Conservation (phyloP, 345 rosid species). For the Ceriops zippeliana region DNA sequence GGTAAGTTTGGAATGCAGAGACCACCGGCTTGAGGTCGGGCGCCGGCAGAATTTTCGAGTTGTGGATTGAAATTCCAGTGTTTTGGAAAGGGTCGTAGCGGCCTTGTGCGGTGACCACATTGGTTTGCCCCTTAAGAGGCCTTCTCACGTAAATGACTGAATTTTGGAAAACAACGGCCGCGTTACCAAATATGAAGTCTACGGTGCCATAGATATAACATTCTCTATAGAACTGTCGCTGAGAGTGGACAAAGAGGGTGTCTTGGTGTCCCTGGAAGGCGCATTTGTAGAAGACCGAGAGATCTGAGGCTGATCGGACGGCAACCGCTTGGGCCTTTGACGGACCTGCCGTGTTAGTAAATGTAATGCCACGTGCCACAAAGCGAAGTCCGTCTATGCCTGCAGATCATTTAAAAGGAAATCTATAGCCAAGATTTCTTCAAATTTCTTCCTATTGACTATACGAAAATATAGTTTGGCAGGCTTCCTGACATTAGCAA, state of each 20-base stretch:
- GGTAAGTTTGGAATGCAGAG: constrained; percentile 38
- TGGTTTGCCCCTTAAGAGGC: constrained; percentile 62
- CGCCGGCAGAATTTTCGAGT: constrained; percentile 55
- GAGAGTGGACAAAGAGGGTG: constrained; percentile 78
- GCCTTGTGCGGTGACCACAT: constrained; percentile 72
- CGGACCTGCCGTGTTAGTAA: constrained; percentile 72
- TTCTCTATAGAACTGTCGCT: constrained; percentile 71
- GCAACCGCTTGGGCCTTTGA: constrained; percentile 78
- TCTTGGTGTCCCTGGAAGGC: constrained; percentile 79
- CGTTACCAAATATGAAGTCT: constrained; percentile 86
- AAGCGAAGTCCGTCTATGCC: constrained; percentile 73
- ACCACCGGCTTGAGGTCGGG: constrained; percentile 52
- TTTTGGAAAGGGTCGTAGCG: constrained; percentile 68
- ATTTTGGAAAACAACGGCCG: constrained; percentile 76
- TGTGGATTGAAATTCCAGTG: constrained; percentile 73
- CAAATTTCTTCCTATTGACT: not conserved
- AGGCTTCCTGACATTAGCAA: no score
- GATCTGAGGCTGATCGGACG: constrained; percentile 78
- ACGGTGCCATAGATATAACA: constrained; percentile 81
- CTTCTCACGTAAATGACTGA: constrained; percentile 53
- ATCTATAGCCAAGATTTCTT: not conserved
- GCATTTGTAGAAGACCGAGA: constrained; percentile 74
- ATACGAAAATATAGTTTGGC: no score
- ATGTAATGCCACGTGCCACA: constrained; percentile 71
- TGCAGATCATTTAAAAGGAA: constrained; percentile 9